A percentile compares a stretch with the other conserved stretches of the same genome.
phyloP scores from a whole-genome alignment of 345 rosid species.

The Eucalyptus pauciflora region DNA sequence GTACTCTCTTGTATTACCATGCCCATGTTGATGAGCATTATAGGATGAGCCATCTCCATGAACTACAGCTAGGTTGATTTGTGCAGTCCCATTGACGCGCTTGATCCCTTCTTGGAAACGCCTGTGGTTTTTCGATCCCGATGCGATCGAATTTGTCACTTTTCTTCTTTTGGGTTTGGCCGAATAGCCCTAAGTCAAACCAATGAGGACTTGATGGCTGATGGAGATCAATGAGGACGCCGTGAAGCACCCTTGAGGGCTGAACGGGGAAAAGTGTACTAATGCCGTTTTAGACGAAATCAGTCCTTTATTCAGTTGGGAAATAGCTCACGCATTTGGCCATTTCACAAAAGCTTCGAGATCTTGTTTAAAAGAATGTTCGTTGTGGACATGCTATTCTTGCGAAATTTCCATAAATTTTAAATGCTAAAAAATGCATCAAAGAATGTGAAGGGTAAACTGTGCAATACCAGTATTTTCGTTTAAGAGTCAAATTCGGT shows the following conservation, averaged over 20 bases:
- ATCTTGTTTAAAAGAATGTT: not conserved
- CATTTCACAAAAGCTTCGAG: not conserved
- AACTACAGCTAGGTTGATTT: slow-evolving; percentile 36
- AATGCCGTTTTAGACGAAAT: too few species aligned
- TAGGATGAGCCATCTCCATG: slow-evolving; percentile 13
- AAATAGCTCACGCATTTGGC: too few species aligned
- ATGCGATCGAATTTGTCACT: not conserved
- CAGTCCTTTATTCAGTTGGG: too few species aligned
- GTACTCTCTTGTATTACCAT: slow-evolving; percentile 36
- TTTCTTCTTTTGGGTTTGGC: not conserved
- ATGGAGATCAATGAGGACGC: too few species aligned
- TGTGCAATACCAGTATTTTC: not conserved
- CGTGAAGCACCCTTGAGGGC: too few species aligned
- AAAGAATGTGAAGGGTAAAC: not conserved
- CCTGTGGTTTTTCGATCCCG: not conserved
- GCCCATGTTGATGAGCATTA: slow-evolving; percentile 14
- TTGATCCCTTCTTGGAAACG: not conserved
- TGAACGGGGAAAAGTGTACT: too few species aligned
- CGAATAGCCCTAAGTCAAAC: too few species aligned
- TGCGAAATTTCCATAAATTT: too few species aligned
- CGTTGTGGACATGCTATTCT: too few species aligned
- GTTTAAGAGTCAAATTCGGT: not conserved
- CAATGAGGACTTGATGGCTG: too few species aligned
- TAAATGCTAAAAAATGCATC: not conserved
- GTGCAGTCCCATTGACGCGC: slow-evolving; percentile 62